phyloP scores from a whole-genome alignment of 1,284 basidiomycete genomes.

The Leccinum fallax region DNA sequence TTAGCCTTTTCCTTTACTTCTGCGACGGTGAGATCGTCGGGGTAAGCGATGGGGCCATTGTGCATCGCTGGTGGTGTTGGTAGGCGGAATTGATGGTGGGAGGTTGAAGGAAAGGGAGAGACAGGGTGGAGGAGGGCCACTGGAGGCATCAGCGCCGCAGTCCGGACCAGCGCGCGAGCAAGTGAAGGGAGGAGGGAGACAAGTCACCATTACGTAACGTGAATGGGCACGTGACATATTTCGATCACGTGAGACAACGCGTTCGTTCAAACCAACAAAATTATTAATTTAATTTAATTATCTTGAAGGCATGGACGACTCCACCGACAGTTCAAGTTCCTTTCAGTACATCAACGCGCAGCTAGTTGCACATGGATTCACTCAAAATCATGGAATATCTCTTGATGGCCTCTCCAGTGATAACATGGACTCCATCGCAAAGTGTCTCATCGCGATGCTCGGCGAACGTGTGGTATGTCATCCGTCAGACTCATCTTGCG shows the following conservation, averaged over 20 bases:
- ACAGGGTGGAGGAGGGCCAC: slow-evolving; percentile 38
- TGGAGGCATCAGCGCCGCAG: slow-evolving; percentile 35
- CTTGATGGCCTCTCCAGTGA: slow-evolving; percentile 48
- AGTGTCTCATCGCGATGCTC: slow-evolving; percentile 79
- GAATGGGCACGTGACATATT: slow-evolving; percentile 31
- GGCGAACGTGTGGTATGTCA: slow-evolving; percentile 75
- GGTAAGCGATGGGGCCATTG: slow-evolving; percentile 30
- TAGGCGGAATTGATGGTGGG: slow-evolving; percentile 11
- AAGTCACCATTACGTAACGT: slow-evolving; percentile 31
- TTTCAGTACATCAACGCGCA: slow-evolving; percentile 39
- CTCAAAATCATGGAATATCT: slow-evolving; percentile 58
- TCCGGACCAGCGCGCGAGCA: not conserved
- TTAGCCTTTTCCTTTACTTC: slow-evolving; percentile 68
- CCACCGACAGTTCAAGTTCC: not conserved
- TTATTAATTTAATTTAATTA: not conserved
- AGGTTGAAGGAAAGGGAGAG: slow-evolving; percentile 24
- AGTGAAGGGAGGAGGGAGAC: not conserved
- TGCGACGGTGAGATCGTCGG: slow-evolving; percentile 46
- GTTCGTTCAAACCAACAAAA: not conserved
- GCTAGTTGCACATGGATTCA: slow-evolving; percentile 64
- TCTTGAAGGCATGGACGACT: not conserved
- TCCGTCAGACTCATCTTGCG: not conserved
- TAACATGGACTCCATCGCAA: slow-evolving; percentile 68
- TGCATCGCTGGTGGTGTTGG: slow-evolving; percentile 29
- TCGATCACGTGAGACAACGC: slow-evolving; percentile 21